Percentiles rank a stretch among this genome's conserved stretches.
phyloP scores from a whole-genome alignment of 345 rosid species.

The Fremontodendron californicum region DNA sequence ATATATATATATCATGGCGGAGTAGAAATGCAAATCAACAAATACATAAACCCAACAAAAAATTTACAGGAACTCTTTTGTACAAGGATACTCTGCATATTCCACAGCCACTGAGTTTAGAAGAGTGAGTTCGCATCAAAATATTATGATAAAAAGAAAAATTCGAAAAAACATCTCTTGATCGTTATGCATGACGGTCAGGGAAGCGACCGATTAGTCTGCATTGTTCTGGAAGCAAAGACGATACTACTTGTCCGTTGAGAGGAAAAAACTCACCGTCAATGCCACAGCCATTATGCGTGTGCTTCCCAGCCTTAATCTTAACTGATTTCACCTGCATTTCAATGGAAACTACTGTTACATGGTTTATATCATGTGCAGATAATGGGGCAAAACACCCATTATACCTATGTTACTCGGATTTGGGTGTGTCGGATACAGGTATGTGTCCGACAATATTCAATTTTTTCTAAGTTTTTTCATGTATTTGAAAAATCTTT shows the following conservation, averaged over 20 bases:
- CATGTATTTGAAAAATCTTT: too few relatives aligned
- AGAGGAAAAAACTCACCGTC: slow-evolving; percentile 87
- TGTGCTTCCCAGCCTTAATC: slow-evolving; percentile 68
- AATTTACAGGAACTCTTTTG: slow-evolving; percentile 26
- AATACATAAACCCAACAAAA: slow-evolving; percentile 14
- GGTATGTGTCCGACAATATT: too few relatives aligned
- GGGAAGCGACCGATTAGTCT: slow-evolving; percentile 69
- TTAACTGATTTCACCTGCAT: slow-evolving; percentile 72
- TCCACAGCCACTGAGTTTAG: neutral
- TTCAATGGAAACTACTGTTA: too few relatives aligned
- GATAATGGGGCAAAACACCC: too few relatives aligned
- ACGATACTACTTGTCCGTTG: slow-evolving; percentile 79
- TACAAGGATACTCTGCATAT: slow-evolving; percentile 8
- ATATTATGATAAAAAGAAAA: too few relatives aligned
- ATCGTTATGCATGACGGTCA: slow-evolving; percentile 31
- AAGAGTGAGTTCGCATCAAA: neutral
- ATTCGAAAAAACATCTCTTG: slow-evolving; percentile 14
- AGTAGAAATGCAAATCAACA: neutral
- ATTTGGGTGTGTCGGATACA: too few relatives aligned
- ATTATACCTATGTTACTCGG: too few relatives aligned
- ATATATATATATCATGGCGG: neutral
- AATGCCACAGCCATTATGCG: slow-evolving; percentile 82
- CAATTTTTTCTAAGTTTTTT: too few relatives aligned
- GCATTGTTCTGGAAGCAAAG: slow-evolving; percentile 90
- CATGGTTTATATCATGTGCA: too few relatives aligned